A percentile compares a stretch with the other conserved stretches of the same genome.
Conservation (phyloP, 257 asterid genomes). For the Lantana camara region DNA sequence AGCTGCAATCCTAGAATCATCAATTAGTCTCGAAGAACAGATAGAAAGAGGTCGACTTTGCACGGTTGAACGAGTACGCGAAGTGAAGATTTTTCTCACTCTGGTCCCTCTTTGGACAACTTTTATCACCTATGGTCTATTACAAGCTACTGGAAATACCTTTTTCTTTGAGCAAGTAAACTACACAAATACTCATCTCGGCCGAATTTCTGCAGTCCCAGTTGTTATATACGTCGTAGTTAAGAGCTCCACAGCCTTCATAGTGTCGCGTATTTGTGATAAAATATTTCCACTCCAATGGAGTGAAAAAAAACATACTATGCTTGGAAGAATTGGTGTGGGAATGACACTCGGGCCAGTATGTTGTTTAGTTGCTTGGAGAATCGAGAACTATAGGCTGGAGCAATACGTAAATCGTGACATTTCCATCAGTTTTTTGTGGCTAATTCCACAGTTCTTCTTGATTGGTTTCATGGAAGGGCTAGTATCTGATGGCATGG, state of each 20-base stretch:
- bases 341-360: slow-evolving; percentile 2
- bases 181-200: background rate
- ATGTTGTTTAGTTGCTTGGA: slow-evolving; percentile 20
- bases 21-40: background rate
- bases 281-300: no score
- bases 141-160: slow-evolving; percentile 14
- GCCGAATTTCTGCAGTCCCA: background rate
- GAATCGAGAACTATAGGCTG: background rate
- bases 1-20: slow-evolving; percentile 6
- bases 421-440: background rate
- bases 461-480: slow-evolving; percentile 22
- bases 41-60: no score
- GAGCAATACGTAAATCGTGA: background rate
- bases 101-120: slow-evolving; percentile 20
- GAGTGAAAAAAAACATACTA: no score
- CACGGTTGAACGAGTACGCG: background rate
- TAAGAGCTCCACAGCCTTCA: background rate
- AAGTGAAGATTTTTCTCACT: slow-evolving; percentile 12
- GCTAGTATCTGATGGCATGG: slow-evolving; percentile 10
- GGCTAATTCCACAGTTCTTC: slow-evolving; percentile 27
- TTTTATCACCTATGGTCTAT: slow-evolving; percentile 15
- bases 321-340: slow-evolving; percentile 10
- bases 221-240: background rate
- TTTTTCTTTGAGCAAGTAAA: slow-evolving; percentile 24
- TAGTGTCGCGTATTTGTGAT: background rate